A percentile compares a stretch with the other conserved stretches of the same genome.
Conservation (phyloP, 768 basidiomycete genomes). For the Chalciporus pseudorubinellus region DNA sequence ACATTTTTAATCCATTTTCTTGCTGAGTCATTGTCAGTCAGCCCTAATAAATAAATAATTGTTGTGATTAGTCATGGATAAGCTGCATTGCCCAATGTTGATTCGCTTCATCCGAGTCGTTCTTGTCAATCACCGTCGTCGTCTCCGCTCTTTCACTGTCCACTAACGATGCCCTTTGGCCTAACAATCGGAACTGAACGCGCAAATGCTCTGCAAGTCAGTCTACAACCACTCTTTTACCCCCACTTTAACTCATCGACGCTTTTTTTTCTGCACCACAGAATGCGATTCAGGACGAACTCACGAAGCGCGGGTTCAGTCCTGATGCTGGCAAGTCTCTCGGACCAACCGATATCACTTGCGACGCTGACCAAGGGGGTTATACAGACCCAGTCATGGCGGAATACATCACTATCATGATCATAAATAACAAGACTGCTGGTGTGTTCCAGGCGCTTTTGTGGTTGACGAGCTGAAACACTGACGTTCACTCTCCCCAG, state of each 20-base stretch:
- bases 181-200: conserved; percentile 79
- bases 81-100: conserved; percentile 15
- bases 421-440: conserved; percentile 86
- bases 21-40: too few species aligned
- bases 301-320: conserved; percentile 70
- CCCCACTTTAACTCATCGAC: conserved; percentile 13
- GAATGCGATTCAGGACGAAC: conserved; percentile 81
- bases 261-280: conserved; percentile 29
- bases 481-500: conserved; percentile 36
- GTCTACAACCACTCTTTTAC: conserved; percentile 17
- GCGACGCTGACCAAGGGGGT: conserved; percentile 6
- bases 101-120: conserved; percentile 15
- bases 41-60: conserved; percentile 1
- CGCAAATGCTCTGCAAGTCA: conserved; percentile 65
- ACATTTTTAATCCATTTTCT: background rate
- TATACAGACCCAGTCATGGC: conserved; percentile 82
- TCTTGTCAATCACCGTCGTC: conserved; percentile 28
- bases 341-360: conserved; percentile 1
- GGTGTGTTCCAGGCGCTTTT: conserved; percentile 42
- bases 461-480: background rate
- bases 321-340: conserved; percentile 62
- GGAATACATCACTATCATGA: conserved; percentile 93
- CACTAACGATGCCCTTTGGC: conserved; percentile 60
- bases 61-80: conserved; percentile 28
- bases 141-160: conserved; percentile 19